These are phyloP conservation scores for Coemansia reversa DNA, from an alignment of 192 early-diverging fungal species.

Conservation along the genomic window DNA sequence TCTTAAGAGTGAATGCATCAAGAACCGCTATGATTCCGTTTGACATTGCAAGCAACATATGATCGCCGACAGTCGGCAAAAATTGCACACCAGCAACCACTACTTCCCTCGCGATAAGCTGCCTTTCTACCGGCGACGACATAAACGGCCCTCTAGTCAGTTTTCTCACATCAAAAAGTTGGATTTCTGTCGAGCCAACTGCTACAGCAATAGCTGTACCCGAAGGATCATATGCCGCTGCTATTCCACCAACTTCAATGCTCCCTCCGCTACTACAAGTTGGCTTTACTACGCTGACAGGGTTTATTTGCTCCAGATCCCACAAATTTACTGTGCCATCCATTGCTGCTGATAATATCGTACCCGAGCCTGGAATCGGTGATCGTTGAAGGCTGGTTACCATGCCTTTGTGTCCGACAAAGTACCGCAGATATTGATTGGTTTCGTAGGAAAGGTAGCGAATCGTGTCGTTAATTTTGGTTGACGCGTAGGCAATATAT, in stretches of 20 bases:
- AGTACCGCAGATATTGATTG: constrained; percentile 92
- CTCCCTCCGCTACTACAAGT: not conserved
- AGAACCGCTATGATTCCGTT: constrained; percentile 15
- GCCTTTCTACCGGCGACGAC: constrained; percentile 1
- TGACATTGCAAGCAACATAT: constrained; percentile 25
- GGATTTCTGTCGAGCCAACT: constrained; percentile 53
- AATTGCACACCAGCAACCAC: constrained; percentile 21
- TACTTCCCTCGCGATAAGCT: not conserved
- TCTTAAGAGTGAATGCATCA: constrained; percentile 22
- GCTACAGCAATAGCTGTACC: constrained; percentile 74
- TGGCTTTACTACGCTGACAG: constrained; percentile 34
- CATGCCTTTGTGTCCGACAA: constrained; percentile 76
- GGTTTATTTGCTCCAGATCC: constrained; percentile 65
- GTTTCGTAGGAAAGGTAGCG: constrained; percentile 93
- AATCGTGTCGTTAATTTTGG: constrained; percentile 92
- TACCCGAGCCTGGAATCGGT: constrained; percentile 49
- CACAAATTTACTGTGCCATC: constrained; percentile 82
- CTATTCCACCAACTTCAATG: constrained; percentile 10
- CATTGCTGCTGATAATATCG: constrained; percentile 64
- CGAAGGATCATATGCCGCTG: constrained; percentile 75
- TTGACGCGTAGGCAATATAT: constrained; percentile 87
- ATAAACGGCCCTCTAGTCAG: constrained; percentile 54
- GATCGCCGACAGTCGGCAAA: constrained; percentile 37
- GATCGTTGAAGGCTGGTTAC: constrained; percentile 83
- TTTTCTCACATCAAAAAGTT: constrained; percentile 73